phyloP scores from a whole-genome alignment of 176 grass and related monocot species.

The Carex littledalei region DNA sequence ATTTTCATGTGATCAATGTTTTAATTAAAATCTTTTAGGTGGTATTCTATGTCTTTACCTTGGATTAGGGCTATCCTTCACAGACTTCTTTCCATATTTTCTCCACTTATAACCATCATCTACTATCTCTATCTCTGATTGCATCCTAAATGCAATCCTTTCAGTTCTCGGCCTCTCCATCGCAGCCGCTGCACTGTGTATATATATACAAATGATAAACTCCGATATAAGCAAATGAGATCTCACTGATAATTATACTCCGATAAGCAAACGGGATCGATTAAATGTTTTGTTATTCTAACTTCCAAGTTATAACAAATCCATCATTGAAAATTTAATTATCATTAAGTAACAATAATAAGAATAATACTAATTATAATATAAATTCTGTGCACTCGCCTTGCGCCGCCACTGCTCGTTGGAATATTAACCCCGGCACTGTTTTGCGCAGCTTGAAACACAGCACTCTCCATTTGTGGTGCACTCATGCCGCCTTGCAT shows the following conservation, averaged over 20 bases:
- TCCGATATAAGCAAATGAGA: background rate
- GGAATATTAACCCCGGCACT: background rate
- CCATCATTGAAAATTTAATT: too few species aligned
- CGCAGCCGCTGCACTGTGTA: background rate
- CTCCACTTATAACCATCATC: slow-evolving; percentile 97
- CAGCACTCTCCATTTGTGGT: background rate
- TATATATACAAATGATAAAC: background rate
- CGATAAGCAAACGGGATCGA: too few species aligned
- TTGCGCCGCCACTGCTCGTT: slow-evolving; percentile 17
- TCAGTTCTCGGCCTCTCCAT: slow-evolving; percentile 21
- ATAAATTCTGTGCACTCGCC: background rate
- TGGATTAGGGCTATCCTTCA: slow-evolving; percentile 90
- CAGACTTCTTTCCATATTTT: slow-evolving; percentile 90
- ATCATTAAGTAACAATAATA: background rate
- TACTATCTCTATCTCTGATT: slow-evolving; percentile 67
- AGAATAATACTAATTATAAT: too few species aligned
- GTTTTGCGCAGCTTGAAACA: background rate
- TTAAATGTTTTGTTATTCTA: too few species aligned
- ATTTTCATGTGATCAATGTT: background rate
- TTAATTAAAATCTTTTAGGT: background rate
- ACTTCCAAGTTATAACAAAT: too few species aligned
- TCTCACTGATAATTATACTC: too few species aligned
- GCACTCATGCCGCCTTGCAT: background rate
- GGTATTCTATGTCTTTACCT: slow-evolving; percentile 31
- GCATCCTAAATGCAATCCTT: slow-evolving; percentile 77